Evolutionary conservation across 1,284 basidiomycete species (phyloP).

Genomic region (Cutaneotrichosporon spelunceum): DNA sequence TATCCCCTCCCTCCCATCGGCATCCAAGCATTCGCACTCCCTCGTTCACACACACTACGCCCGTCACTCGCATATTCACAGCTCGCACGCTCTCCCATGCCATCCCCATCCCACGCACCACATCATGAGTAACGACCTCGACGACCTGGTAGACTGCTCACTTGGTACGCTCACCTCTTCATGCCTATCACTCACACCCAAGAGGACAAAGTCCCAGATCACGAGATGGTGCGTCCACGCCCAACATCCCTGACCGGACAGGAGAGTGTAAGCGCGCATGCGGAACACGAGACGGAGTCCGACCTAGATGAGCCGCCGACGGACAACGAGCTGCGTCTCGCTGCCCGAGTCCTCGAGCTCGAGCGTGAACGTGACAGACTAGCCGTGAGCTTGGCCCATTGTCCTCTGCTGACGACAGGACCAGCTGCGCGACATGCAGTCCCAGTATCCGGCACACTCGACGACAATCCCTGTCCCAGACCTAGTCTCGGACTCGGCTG

Average conservation of each 20-base stretch:
- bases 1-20: too few species aligned
- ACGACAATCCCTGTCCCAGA: slow-evolving; percentile 21
- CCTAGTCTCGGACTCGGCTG: slow-evolving; percentile 8
- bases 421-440: slow-evolving; percentile 24
- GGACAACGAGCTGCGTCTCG: slow-evolving; percentile 36
- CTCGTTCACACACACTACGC: neutral
- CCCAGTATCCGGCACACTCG: slow-evolving; percentile 19
- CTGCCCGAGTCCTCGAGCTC: slow-evolving; percentile 32
- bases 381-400: slow-evolving; percentile 25
- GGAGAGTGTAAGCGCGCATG: slow-evolving; percentile 18
- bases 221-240: slow-evolving; percentile 20
- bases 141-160: slow-evolving; percentile 20
- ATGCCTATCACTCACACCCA: neutral
- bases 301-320: slow-evolving; percentile 19
- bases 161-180: slow-evolving; percentile 13
- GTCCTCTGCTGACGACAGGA: neutral
- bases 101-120: neutral
- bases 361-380: slow-evolving; percentile 37
- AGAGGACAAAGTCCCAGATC: slow-evolving; percentile 20
- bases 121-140: slow-evolving; percentile 16
- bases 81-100: neutral
- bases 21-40: neutral
- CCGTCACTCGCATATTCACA: neutral
- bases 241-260: neutral
- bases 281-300: slow-evolving; percentile 8